Evolutionary conservation across 129 eudicot genomes (phyloP).

Genomic region (Sambucus nigra): DNA sequence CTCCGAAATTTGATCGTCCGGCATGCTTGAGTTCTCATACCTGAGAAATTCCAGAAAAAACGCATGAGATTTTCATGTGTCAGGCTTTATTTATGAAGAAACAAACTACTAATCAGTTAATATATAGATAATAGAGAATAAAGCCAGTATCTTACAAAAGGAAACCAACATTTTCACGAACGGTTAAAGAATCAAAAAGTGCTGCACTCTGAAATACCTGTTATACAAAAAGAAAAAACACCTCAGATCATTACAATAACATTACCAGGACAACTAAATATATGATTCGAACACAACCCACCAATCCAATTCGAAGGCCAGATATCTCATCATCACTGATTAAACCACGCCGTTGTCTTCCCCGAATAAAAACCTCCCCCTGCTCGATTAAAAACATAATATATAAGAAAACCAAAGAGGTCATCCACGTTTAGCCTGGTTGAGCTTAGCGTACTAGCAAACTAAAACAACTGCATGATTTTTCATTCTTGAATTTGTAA

Average conservation of each 20-base stretch:
- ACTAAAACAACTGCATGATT: constrained; percentile 2
- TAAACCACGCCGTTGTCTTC: constrained; percentile 52
- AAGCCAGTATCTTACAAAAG: constrained; percentile 51
- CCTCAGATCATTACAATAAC: neutral
- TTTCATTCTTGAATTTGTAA: no score
- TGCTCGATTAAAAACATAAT: constrained; percentile 9
- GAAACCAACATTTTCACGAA: constrained; percentile 85
- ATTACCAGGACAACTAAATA: neutral
- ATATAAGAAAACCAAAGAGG: constrained; percentile 5
- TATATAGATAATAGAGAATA: neutral
- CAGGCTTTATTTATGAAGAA: neutral
- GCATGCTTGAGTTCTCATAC: constrained; percentile 78
- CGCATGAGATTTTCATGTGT: neutral
- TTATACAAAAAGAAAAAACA: neutral
- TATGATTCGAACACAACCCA: constrained; percentile 13
- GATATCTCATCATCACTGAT: constrained; percentile 76
- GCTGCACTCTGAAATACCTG: constrained; percentile 88
- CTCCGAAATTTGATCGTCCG: constrained; percentile 60
- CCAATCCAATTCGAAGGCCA: constrained; percentile 81
- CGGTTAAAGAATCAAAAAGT: constrained; percentile 76
- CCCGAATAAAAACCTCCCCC: constrained; percentile 78
- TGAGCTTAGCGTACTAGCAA: neutral
- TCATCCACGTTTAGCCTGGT: neutral
- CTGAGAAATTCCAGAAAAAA: constrained; percentile 21
- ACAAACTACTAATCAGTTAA: neutral